Base-by-base conservation (phyloP, 345 rosid species). In the Eucalyptus curtisii region DNA sequence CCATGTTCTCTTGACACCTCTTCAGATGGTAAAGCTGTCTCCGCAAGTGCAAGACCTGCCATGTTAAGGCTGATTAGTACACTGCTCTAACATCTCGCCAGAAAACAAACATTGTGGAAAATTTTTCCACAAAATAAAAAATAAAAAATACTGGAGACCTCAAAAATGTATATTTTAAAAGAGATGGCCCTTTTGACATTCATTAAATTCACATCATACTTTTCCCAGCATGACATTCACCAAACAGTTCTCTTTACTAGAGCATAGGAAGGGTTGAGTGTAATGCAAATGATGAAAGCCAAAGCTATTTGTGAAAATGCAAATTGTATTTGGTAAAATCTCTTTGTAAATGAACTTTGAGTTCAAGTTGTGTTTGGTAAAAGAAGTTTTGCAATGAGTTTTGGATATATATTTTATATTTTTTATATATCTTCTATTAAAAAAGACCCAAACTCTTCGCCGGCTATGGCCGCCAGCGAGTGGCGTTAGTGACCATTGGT, bases 11-110 rank as follows among this genome's bases (percentile, higher is more conserved):
- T 89, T 93, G 94, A 87, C 97, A 94, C 92, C 92, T 93, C 93
- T 94, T 95, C 19, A 97, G 94, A 90, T 94, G 92, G 86, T 92
- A 89, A 19, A 96, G 96, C 89, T 95, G 98, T 49, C 94, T 92
- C 76, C 95, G 89, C 40, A 95, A 90, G 90, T 95, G 97, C 93
- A 97, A 88, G 59, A 97, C 95, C 99, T 97, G 95, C 86, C 47
- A 88, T 68, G 45, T 37, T 42, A 71, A 37, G 45, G 45, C 27
- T 37, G 82, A 71, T 37, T 71, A 71, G 82, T 24, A 37, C 82
- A 71, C 82, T 37, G 25, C 82, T 37, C 82, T 71, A 71, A 19
- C 2, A 71, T 71, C 82, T 71, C 6, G 45, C 5, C 45, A 71
- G 82, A 71, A 64, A 64, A 64, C 11, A 8, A 61, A 61, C 68